Conservation (phyloP, 2,329 filamentous ascomycete species). For the Aspergillus nomiae region DNA sequence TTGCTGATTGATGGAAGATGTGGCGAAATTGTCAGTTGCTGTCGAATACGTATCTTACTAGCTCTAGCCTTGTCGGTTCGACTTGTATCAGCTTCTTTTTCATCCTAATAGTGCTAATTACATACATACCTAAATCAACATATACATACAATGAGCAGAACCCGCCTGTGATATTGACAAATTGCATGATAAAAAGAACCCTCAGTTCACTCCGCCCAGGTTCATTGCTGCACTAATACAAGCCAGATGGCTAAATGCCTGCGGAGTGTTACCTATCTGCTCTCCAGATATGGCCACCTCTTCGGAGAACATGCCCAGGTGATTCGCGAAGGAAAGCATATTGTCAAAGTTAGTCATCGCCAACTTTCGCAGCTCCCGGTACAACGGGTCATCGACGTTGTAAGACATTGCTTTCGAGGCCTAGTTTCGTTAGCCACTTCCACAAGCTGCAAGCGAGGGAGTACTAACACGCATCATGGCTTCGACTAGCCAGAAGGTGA, state of each 20-base stretch:
- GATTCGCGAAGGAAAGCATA: constrained; percentile 74
- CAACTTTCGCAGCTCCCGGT: not conserved
- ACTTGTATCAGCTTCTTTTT: not conserved
- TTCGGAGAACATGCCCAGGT: constrained; percentile 76
- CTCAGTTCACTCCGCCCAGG: constrained; percentile 44
- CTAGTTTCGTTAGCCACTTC: not conserved
- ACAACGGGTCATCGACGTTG: not conserved
- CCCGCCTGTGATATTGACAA: not conserved
- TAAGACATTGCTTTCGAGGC: not conserved
- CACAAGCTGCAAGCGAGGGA: fast-evolving
- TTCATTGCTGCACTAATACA: constrained; percentile 78
- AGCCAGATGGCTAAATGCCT: constrained; percentile 76
- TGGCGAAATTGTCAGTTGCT: not conserved
- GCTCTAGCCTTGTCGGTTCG: not conserved
- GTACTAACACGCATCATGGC: not conserved
- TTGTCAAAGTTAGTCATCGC: constrained; percentile 74
- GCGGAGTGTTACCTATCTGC: constrained; percentile 77
- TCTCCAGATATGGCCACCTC: constrained; percentile 75
- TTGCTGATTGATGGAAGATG: not conserved
- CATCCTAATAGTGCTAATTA: not conserved
- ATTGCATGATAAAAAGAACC: not conserved
- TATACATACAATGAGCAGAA: not conserved
- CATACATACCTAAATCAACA: not conserved
- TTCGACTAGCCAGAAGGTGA: not conserved
- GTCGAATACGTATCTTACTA: not conserved